These are phyloP conservation scores for Tolypocladium tundrense DNA, from an alignment of 2,329 filamentous ascomycete species.

Conservation along the genomic window DNA sequence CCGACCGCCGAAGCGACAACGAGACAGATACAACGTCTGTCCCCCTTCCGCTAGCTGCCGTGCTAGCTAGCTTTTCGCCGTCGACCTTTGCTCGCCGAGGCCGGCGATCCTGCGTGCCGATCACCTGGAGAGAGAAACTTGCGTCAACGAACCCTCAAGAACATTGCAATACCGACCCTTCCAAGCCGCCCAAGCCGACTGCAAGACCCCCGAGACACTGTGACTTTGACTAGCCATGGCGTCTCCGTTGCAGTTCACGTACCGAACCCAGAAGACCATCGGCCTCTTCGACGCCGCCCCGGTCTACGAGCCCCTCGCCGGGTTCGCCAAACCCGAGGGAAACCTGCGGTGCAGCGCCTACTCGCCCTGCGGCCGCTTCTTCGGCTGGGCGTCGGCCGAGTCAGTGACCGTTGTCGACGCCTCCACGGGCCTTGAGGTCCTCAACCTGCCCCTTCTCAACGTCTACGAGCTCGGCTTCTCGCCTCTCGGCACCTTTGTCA, in stretches of 20 bases:
- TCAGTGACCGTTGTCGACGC: slow-evolving; percentile 80
- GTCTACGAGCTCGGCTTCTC: slow-evolving; percentile 96
- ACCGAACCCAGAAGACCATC: slow-evolving; percentile 93
- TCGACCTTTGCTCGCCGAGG: background rate
- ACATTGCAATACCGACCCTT: slow-evolving; percentile 8
- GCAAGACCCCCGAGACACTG: slow-evolving; percentile 35
- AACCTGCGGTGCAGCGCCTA: slow-evolving; percentile 92
- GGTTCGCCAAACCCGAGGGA: slow-evolving; percentile 80
- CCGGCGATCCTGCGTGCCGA: background rate
- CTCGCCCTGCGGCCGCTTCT: slow-evolving; percentile 91
- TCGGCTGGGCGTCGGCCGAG: slow-evolving; percentile 86
- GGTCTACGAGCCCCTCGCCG: slow-evolving; percentile 73
- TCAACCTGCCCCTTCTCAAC: slow-evolving; percentile 66
- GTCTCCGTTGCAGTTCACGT: slow-evolving; percentile 87
- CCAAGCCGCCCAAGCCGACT: slow-evolving; percentile 11
- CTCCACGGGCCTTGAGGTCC: slow-evolving; percentile 61
- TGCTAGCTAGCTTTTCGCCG: background rate
- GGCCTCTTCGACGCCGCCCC: slow-evolving; percentile 87
- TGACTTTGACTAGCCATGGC: slow-evolving; percentile 94
- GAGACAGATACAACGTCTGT: background rate
- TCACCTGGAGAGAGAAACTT: background rate
- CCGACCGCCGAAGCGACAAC: slow-evolving; percentile 1
- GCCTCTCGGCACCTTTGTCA: slow-evolving; percentile 81
- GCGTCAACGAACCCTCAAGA: slow-evolving; percentile 6
- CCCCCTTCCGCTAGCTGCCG: background rate